Evolutionary conservation across 2,329 filamentous ascomycete genomes (phyloP).

Genomic region (Fusarium chlamydosporum): DNA sequence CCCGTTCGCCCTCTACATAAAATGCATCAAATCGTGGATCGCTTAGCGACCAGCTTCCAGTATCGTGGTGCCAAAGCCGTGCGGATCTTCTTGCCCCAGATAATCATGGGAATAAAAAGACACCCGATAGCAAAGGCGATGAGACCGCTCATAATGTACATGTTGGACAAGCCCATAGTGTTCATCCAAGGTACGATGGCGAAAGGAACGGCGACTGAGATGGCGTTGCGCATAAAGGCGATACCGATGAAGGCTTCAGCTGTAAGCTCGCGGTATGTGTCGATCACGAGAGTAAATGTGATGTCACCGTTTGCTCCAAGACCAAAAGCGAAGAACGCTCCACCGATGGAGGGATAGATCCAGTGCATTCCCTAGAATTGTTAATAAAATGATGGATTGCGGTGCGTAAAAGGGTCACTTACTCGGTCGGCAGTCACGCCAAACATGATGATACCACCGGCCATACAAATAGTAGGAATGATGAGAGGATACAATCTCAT

Average conservation of each 20-base stretch:
- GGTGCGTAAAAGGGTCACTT: conserved; percentile 9
- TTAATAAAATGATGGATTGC: neutral
- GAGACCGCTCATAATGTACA: conserved; percentile 49
- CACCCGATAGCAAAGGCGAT: conserved; percentile 47
- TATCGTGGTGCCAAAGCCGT: conserved; percentile 44
- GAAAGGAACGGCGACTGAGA: conserved; percentile 52
- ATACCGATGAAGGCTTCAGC: conserved; percentile 53
- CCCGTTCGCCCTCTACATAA: neutral
- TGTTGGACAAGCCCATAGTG: conserved; percentile 51
- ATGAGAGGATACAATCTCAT: conserved; percentile 57
- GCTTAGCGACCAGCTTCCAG: conserved; percentile 42
- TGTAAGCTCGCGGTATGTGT: conserved; percentile 53
- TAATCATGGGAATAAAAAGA: conserved; percentile 50
- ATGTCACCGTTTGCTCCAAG: conserved; percentile 58
- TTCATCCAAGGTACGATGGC: conserved; percentile 52
- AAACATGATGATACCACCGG: conserved; percentile 58
- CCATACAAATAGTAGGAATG: conserved; percentile 53
- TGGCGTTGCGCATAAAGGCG: conserved; percentile 53
- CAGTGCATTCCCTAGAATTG: conserved; percentile 58
- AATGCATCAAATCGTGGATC: conserved; percentile 31
- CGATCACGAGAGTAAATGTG: conserved; percentile 55
- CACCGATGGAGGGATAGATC: conserved; percentile 57
- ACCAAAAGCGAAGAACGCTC: conserved; percentile 57
- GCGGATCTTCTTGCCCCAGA: conserved; percentile 54
- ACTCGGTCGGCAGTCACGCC: conserved; percentile 56